Conservation (phyloP, 176 grass and related monocot genomes). For the Carex myosuroides region DNA sequence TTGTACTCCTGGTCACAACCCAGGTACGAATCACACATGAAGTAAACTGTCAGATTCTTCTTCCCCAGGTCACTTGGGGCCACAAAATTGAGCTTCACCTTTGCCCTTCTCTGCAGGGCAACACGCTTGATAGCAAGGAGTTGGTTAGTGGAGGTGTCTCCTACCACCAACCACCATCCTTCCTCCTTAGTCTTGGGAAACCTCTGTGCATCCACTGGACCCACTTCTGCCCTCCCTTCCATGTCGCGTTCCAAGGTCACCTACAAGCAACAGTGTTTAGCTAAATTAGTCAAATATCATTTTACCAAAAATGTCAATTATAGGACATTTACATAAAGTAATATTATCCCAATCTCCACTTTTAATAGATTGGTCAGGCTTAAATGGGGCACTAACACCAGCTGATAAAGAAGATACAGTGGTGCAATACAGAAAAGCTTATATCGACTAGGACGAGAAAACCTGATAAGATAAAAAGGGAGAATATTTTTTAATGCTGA, state of each 20-base stretch:
- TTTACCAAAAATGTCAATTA: not conserved
- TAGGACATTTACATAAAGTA: not conserved
- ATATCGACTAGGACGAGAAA: not conserved
- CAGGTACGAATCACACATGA: constrained; percentile 89
- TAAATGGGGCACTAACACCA: not conserved
- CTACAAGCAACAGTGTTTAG: not conserved
- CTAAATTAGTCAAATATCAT: not conserved
- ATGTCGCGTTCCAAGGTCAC: constrained; percentile 82
- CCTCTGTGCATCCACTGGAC: constrained; percentile 71
- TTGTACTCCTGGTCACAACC: constrained; percentile 93
- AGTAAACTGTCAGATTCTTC: constrained; percentile 75
- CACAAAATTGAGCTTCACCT: constrained; percentile 68
- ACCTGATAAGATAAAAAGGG: not conserved
- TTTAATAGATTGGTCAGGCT: not conserved
- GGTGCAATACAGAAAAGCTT: not conserved
- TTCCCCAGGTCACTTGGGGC: constrained; percentile 45
- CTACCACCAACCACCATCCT: constrained; percentile 63
- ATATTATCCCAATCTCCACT: not conserved
- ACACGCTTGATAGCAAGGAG: constrained; percentile 87
- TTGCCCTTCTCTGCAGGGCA: constrained; percentile 55
- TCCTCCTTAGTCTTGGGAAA: constrained; percentile 92
- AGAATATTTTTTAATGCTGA: not conserved
- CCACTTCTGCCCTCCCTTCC: constrained; percentile 42
- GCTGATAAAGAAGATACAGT: not conserved
- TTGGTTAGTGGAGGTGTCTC: constrained; percentile 47